Base-by-base conservation (phyloP, 2,329 filamentous ascomycete species). In the Penicillium carneum region DNA sequence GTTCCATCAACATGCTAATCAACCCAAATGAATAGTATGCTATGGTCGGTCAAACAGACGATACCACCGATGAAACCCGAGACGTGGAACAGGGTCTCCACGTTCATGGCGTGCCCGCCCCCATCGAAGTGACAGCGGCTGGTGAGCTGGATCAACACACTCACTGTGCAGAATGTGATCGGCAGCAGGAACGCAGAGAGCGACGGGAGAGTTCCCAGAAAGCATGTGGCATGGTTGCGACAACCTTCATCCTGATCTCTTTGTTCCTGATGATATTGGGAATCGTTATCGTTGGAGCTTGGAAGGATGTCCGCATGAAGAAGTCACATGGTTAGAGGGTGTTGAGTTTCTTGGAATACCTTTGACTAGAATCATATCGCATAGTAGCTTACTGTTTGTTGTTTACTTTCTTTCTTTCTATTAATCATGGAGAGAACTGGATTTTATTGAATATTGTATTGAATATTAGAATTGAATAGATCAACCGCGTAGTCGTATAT, bases 161-260 rank as follows among this genome's bases (percentile, higher is more conserved):
- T 10, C 66, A 68, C 36, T 68, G 66, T 47, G 63, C 64, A 2
- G 61, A 58, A 20, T 68, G 66, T 45, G 66, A 68, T 58, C 41
- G 57, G 0, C 62, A 58, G n/a, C 46, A 39, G 14, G 64, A 67
- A 3, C 49, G 56, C 14, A 57, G 56, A 26, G 64, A 67, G 39
- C 50, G 38, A 31, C 39, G 55, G n/a, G 46, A 38, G 38, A 49
- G 29, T 29, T 18, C 18, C 4, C 49, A 54, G 18, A 42, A 33
- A 6, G 33, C 34, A 3, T 68, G 66, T 34, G 26, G 11, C 10
- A 58, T 56, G 11, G 64, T 68, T n/a, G 53, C 65, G 5, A 20
- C 4, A 43, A 67, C 64, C 0, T 65, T 68, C n/a, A 45, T 63
- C 6, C 9, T 65, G 6, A 59, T 65, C 0, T 26, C 26, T 3